Conservation (phyloP, 176 grass and related monocot species). For the Oryza officinalis region DNA sequence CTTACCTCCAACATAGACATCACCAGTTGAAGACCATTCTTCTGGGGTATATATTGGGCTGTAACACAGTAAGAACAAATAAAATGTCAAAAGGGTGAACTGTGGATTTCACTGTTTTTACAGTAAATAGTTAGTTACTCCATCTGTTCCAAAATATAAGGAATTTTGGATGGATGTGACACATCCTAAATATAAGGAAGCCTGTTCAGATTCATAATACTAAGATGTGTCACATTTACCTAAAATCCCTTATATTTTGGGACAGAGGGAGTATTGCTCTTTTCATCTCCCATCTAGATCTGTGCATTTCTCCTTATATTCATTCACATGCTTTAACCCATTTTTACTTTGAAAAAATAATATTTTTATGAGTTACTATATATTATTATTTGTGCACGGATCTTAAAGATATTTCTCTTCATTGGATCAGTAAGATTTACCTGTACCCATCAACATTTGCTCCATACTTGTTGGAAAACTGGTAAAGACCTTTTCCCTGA, state of each 20-base stretch:
- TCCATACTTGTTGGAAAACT: constrained; percentile 80
- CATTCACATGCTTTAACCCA: background rate
- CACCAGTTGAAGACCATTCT: constrained; percentile 54
- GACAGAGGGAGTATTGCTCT: background rate
- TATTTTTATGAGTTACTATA: no score
- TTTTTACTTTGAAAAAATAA: constrained; percentile 2
- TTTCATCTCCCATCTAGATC: constrained; percentile 6
- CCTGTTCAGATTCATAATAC: no score
- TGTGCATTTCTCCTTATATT: background rate
- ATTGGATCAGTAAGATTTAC: constrained; percentile 13
- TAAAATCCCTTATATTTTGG: no score
- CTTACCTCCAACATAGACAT: constrained; percentile 60
- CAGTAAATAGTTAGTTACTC: background rate
- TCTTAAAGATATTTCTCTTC: background rate
- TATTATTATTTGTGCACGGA: no score
- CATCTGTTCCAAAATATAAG: no score
- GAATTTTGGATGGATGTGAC: no score
- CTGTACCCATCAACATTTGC: constrained; percentile 86
- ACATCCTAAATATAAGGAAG: no score
- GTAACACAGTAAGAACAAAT: background rate
- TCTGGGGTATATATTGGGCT: constrained; percentile 58
- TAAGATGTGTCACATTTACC: no score
- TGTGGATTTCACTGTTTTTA: background rate
- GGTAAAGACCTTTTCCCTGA: constrained; percentile 81
- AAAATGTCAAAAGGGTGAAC: background rate